phyloP scores from a whole-genome alignment of 306 rosid genomes.

The Quercus robur region DNA sequence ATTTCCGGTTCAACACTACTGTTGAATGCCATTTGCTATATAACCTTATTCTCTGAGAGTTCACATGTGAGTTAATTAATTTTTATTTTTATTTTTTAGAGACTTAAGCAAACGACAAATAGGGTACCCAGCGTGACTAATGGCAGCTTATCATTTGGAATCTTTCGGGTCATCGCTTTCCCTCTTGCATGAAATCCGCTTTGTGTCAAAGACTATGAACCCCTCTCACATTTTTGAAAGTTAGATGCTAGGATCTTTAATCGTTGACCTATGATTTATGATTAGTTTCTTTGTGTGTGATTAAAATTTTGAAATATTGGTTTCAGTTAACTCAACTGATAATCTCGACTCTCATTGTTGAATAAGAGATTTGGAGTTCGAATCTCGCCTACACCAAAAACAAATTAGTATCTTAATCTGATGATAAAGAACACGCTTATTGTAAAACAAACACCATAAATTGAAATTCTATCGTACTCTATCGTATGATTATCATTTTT shows the following conservation, averaged over 20 bases:
- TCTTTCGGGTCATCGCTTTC: slow-evolving; percentile 30
- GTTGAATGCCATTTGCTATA: background rate
- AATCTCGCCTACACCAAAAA: no score
- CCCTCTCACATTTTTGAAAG: background rate
- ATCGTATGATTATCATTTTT: no score
- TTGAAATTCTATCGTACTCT: no score
- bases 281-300: background rate
- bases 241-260: background rate
- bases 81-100: background rate
- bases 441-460: no score
- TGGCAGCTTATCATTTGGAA: slow-evolving; percentile 30
- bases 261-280: background rate
- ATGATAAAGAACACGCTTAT: no score
- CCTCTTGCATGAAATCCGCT: background rate
- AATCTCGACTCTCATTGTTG: accelerated
- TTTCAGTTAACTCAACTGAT: no score
- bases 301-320: background rate
- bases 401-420: no score
- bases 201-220: background rate
- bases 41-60: background rate
- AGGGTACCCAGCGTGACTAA: slow-evolving; percentile 25
- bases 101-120: slow-evolving; percentile 38
- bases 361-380: no score
- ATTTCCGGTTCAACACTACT: slow-evolving; percentile 26
- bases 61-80: slow-evolving; percentile 30